A percentile compares a stretch with the other conserved stretches of the same genome.
phyloP scores from a whole-genome alignment of 495 filamentous ascomycete species.

The Tuber umbilicatum region DNA sequence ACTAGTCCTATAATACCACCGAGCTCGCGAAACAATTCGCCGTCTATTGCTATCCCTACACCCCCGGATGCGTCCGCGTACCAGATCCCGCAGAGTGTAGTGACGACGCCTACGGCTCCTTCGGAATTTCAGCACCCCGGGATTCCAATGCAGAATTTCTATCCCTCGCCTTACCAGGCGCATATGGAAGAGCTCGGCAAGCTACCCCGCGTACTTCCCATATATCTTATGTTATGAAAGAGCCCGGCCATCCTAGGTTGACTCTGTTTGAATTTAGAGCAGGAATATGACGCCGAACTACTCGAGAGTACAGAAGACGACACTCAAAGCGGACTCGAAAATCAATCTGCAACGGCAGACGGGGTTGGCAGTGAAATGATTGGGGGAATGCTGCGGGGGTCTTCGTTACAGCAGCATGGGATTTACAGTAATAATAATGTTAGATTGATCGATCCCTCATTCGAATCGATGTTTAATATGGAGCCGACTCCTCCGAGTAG shows the following conservation, averaged over 20 bases:
- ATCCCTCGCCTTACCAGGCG: conserved; percentile 79
- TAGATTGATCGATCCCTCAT: conserved; percentile 32
- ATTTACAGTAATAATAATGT: conserved; percentile 31
- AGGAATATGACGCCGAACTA: conserved; percentile 91
- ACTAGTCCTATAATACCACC: conserved; percentile 39
- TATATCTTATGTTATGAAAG: conserved; percentile 50
- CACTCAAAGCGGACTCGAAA: conserved; percentile 35
- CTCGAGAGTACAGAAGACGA: conserved; percentile 86
- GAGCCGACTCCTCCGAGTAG: conserved; percentile 35
- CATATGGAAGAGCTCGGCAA: conserved; percentile 98
- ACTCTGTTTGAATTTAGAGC: conserved; percentile 76
- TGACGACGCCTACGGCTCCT: conserved; percentile 37
- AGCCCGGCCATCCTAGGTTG: conserved; percentile 76
- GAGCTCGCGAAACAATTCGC: conserved; percentile 39
- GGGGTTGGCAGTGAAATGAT: conserved; percentile 35
- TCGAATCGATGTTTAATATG: conserved; percentile 41
- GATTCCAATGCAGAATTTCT: conserved; percentile 52
- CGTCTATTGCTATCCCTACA: conserved; percentile 44
- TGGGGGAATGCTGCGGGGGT: conserved; percentile 21
- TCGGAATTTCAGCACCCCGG: conserved; percentile 36
- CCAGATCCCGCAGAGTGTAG: conserved; percentile 42
- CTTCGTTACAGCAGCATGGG: conserved; percentile 35
- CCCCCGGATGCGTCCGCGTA: conserved; percentile 43
- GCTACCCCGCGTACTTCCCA: conserved; percentile 59
- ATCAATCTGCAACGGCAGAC: conserved; percentile 31